Evolutionary conservation across 2,329 filamentous ascomycete genomes (phyloP).

Genomic region (Myriosclerotinia scirpicola): DNA sequence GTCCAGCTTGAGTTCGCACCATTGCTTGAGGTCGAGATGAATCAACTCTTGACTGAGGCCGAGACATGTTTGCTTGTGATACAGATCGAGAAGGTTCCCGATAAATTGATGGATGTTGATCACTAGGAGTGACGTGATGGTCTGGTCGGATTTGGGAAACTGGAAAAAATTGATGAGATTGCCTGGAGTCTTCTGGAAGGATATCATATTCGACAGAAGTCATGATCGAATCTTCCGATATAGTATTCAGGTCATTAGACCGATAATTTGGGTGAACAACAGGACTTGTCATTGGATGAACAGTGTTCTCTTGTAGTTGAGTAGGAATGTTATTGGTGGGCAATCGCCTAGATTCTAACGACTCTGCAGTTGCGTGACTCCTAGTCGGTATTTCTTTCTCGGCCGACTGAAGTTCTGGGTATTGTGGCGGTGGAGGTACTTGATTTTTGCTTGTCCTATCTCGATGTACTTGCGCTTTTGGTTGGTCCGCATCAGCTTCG

Average conservation of each 20-base stretch:
- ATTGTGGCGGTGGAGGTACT: not conserved
- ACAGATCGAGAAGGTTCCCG: no score
- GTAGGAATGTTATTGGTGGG: not conserved
- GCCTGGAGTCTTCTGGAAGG: not conserved
- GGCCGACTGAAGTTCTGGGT: not conserved
- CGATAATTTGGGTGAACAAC: not conserved
- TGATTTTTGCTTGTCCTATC: not conserved
- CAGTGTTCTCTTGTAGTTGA: not conserved
- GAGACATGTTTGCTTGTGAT: slow-evolving; percentile 2
- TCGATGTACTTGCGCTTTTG: not conserved
- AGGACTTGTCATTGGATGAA: not conserved
- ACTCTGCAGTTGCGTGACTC: not conserved
- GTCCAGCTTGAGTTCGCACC: not conserved
- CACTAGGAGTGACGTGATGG: not conserved
- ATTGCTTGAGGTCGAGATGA: slow-evolving; percentile 1
- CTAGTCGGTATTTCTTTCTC: not conserved
- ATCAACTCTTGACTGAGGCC: not conserved
- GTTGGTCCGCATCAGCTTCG: not conserved
- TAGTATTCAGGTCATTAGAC: not conserved
- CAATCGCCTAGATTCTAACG: not conserved
- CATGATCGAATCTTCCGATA: not conserved
- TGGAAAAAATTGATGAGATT: not conserved
- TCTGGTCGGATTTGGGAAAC: not conserved
- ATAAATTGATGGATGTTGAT: not conserved
- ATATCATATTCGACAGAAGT: not conserved